Base-by-base conservation (phyloP, 768 basidiomycete species). In the Mycena rosella region DNA sequence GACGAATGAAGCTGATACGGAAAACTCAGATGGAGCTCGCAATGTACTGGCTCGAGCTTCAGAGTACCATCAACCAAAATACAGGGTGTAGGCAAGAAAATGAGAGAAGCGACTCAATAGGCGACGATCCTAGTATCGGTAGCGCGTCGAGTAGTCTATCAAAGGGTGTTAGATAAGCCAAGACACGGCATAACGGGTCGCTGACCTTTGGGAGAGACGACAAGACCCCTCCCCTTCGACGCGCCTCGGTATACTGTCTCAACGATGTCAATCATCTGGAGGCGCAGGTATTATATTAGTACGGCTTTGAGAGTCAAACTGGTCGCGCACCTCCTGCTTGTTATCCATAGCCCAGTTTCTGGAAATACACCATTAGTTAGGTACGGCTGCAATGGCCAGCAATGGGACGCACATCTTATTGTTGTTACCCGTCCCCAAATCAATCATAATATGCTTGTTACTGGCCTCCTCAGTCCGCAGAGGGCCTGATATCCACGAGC, bases 381-480 rank as follows among this genome's bases (percentile, higher is more conserved):
- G n/a, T 30, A 32, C 18, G 20, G 13, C 8, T 6, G 10, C 22
- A 36, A 20, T 17, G 47, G 3, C 7, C 3, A 26, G 9, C 26
- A n/a, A 26, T 18, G 22, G 20, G 1, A 85, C 95, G 68, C 65
- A 96, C 96, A 98, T 98, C 84, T 99, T 98, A 82, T 98, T 98
- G 82, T 98, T 98, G 81, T 99, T 98, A 85, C 96, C 96, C 55
- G 96, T 99, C n/a, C 96, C 96, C 72, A 99, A 82, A 88, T 99
- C 97, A 75, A 99, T 98, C 98, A 99, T 99, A 81, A 99, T 99
- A 77, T 99, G 98, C 78, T 98, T 98, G 79, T 97, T 97, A 44
- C 96, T 97, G 74, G 13, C 2, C n/a, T 61, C 73, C n/a, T 56
- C 17, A 63, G 70, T 26, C 36, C 22, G 32, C n/a, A 40, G 14